Evolutionary conservation across 306 rosid species (phyloP), one percentile per base, ranked within the genome.

Genomic region (Heteromeles arbutifolia): DNA sequence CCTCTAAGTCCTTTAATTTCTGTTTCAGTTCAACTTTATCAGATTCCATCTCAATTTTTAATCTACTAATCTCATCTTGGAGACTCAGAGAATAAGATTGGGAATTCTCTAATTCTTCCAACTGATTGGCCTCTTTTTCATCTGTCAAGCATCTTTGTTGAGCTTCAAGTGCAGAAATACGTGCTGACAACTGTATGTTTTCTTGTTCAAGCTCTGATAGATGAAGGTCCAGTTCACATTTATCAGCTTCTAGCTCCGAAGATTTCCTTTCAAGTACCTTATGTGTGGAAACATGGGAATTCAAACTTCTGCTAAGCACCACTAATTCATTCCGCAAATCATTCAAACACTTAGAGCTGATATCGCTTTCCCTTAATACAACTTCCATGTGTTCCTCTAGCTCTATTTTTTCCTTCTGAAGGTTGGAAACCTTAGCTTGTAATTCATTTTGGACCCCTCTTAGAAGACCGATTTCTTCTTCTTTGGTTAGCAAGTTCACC

Each of bases 211-310:
- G 78, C 78, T 77, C 76, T 48, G 84, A 63, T 61, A 79, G 13
- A 39, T 74, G 84, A 79, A 77, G 70, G 48, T 79, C 77, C 52
- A 85, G 76, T 54, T 74, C 84, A 57, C n/a, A 67, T 28, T 74
- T 72, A 73, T 63, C 76, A 70, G 67, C 24, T 85, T 79, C 81
- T 26, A 85, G 85, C 74, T 79, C 84, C 2, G 70, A 73, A 70
- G 69, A 77, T 67, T 74, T 85, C 73, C 69, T 67, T 76, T 85
- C 85, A 25, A 85, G 81, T 54, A 76, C 52, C 80, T 77, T 79
- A 24, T 82, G 77, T 64, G 75, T 70, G 52, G 84, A 85, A 66
- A 69, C 58, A 64, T 82, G 86, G 26, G 84, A 70, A 48, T 80
- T 79, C 69, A 80, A 74, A 63, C 69, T 74, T 70, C 58, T 70